Evolutionary conservation across 139 green algal species (phyloP), one percentile per base, ranked within the genome.

Genomic region (Penium margaritaceum): DNA sequence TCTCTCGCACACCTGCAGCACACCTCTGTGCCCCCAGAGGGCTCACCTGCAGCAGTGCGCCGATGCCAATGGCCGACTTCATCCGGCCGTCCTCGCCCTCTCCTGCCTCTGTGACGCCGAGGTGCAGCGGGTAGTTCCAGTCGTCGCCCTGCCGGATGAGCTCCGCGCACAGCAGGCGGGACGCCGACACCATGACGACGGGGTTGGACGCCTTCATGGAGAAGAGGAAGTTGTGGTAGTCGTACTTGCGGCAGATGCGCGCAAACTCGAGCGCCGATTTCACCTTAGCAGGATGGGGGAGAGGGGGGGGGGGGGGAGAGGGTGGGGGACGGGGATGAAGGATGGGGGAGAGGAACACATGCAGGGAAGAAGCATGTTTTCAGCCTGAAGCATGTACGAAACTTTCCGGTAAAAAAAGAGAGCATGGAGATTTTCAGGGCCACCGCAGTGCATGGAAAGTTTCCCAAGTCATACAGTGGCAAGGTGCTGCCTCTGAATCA

Each of bases 201-300:
- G 92, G 91, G 84, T 97, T 97, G 80, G 83, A 91, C 21, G 92
- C 92, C 87, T 98, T 98, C 94, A 98, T 98, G 79, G 84, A 92
- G 86, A 98, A 98, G 38, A 97, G 53, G 67, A 98, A 97, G 86
- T 98, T 98, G 87, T 98, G 94, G 89, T 94, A 98, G 87, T 97
- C 93, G 43, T 90, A 72, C 82, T 64, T 35, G 27, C 55, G 55
- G 27, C 27, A 35, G 29, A 64, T 64, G 27, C 55, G 55, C 55
- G 29, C 27, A 36, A 64, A 64, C 30, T 64, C 55, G 1, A 64
- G 27, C 5, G 55, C 55, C 1, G 27, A 38, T n/a, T 64, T 29
- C 30, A 64, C 55, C 55, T 60, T n/a, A 27, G 46, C 5, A 1
- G 3, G 17, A 33, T n/a, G 51, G 51, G 51, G 51, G 5, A 33